These are phyloP conservation scores for Salix viminalis DNA, from an alignment of 345 rosid species.

Conservation along the genomic window DNA sequence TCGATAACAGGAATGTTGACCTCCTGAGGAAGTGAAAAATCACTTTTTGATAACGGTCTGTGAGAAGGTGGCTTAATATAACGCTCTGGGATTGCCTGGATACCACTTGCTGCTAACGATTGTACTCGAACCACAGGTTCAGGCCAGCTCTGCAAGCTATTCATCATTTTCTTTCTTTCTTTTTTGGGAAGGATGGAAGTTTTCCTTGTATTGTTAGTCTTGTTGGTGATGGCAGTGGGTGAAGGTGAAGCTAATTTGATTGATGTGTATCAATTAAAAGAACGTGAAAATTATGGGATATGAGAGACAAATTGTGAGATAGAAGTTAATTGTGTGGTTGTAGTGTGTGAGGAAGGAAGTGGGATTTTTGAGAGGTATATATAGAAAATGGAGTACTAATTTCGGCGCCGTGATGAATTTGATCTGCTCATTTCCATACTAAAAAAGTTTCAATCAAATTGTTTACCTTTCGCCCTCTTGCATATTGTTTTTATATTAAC, in stretches of 20 bases:
- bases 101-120: constrained; percentile 24
- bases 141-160: constrained; percentile 24
- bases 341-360: background rate
- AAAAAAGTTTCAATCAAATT: background rate
- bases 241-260: background rate
- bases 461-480: background rate
- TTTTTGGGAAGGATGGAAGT: background rate
- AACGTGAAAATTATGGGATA: constrained; percentile 2
- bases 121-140: constrained; percentile 31
- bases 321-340: background rate
- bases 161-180: background rate
- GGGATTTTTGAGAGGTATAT: background rate
- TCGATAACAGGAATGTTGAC: constrained; percentile 26
- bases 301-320: background rate
- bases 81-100: constrained; percentile 19
- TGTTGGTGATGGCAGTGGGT: background rate
- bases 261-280: background rate
- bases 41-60: background rate
- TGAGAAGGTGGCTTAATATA: constrained; percentile 20
- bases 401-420: constrained; percentile 12
- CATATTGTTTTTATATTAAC: background rate
- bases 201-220: background rate
- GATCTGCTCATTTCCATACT: background rate
- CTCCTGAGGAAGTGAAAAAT: background rate
- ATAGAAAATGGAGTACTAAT: background rate